These are phyloP conservation scores for Pythium folliculosum DNA, from an alignment of 352 stramenopile species.

Conservation along the genomic window DNA sequence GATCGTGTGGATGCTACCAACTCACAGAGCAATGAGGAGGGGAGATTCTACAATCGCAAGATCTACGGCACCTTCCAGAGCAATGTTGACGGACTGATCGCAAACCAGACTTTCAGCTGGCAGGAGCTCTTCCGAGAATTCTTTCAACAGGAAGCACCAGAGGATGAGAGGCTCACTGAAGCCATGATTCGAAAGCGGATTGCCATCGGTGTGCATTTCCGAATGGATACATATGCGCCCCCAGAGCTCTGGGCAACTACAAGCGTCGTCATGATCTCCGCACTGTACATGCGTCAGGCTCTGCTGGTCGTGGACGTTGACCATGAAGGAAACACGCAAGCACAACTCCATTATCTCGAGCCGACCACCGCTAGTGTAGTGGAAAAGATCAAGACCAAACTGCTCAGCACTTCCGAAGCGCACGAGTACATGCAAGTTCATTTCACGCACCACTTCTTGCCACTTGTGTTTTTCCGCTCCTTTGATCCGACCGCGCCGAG, in stretches of 20 bases:
- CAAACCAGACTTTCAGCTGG: background rate
- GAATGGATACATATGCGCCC: background rate
- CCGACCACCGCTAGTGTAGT: background rate
- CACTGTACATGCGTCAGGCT: background rate
- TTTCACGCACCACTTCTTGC: background rate
- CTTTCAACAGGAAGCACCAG: background rate
- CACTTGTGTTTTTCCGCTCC: background rate
- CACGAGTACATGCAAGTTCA: background rate
- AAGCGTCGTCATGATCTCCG: background rate
- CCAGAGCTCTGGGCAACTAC: background rate
- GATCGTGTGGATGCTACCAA: background rate
- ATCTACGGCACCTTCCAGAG: background rate
- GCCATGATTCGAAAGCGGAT: background rate
- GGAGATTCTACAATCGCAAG: background rate
- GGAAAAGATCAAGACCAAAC: background rate
- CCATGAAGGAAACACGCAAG: background rate
- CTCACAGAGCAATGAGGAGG: background rate
- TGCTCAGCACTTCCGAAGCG: background rate
- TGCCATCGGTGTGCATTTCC: background rate
- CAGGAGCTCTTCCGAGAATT: background rate
- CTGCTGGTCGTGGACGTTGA: background rate
- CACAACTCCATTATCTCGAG: background rate
- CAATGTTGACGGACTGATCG: background rate
- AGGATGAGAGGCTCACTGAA: background rate
- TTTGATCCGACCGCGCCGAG: background rate